Percentiles rank a stretch among this genome's conserved stretches.
Conservation (phyloP, 2,329 filamentous ascomycete genomes). For the Lasiodiplodia hormozganensis region DNA sequence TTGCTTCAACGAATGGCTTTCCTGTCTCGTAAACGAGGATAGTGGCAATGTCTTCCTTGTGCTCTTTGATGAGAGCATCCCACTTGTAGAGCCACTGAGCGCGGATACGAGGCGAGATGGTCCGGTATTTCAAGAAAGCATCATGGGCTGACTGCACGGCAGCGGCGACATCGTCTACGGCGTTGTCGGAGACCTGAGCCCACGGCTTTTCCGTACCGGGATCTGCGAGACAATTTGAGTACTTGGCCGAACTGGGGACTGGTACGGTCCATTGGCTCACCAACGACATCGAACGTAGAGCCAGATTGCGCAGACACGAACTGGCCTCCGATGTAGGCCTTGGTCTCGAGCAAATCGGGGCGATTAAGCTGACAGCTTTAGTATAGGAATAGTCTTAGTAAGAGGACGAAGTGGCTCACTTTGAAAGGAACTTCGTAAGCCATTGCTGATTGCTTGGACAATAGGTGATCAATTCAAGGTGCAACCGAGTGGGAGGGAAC, state of each 20-base stretch:
- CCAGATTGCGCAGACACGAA: slow-evolving; percentile 64
- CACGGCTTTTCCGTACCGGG: slow-evolving; percentile 58
- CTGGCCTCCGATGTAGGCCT: slow-evolving; percentile 61
- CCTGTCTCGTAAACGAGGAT: slow-evolving; percentile 68
- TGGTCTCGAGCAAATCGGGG: slow-evolving; percentile 60
- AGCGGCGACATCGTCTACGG: slow-evolving; percentile 66
- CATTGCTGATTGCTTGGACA: background rate
- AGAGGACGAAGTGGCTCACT: slow-evolving; percentile 35
- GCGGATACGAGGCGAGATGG: slow-evolving; percentile 65
- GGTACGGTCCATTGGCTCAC: slow-evolving; percentile 40
- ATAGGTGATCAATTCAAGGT: background rate
- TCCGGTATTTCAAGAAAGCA: slow-evolving; percentile 67
- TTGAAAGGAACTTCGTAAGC: slow-evolving; percentile 49
- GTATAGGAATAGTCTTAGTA: slow-evolving; percentile 5
- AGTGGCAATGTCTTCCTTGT: slow-evolving; percentile 67
- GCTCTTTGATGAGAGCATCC: slow-evolving; percentile 68
- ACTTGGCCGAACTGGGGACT: background rate
- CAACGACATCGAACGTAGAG: slow-evolving; percentile 64
- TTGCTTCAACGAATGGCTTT: slow-evolving; percentile 59
- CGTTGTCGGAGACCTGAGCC: slow-evolving; percentile 55
- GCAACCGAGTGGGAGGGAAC: no score
- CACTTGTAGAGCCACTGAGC: slow-evolving; percentile 70
- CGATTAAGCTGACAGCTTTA: slow-evolving; percentile 56
- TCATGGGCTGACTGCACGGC: slow-evolving; percentile 65
- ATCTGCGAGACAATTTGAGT: slow-evolving; percentile 45